Conservation (phyloP, 495 filamentous ascomycete genomes). For the Bombardia bombarda region DNA sequence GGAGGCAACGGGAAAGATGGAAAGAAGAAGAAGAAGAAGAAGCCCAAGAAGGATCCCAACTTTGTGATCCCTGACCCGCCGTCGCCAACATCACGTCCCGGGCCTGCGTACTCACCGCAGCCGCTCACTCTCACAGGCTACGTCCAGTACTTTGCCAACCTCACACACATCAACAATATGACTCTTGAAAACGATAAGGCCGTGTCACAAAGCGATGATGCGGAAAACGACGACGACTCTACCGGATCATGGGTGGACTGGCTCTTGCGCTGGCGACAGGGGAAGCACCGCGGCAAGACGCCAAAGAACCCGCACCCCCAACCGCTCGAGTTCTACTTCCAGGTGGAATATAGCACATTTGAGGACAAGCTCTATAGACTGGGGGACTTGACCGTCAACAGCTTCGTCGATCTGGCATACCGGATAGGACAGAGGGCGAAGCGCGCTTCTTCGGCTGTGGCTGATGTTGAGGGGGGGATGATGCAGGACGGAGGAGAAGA, state of each 20-base stretch:
- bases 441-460: constrained; percentile 10
- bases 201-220: not conserved
- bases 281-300: constrained; percentile 50
- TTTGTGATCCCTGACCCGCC: constrained; percentile 65
- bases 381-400: constrained; percentile 78
- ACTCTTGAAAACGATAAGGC: constrained; percentile 10
- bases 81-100: constrained; percentile 64
- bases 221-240: not conserved
- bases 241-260: constrained; percentile 16
- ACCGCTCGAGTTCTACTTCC: constrained; percentile 59
- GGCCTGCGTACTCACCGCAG: constrained; percentile 88
- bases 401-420: constrained; percentile 67
- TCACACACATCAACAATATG: constrained; percentile 72
- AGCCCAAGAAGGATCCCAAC: constrained; percentile 50
- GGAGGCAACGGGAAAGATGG: constrained; percentile 42
- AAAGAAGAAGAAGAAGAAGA: constrained; percentile 42
- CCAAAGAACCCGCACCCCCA: constrained; percentile 39
- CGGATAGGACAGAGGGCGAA: constrained; percentile 54
- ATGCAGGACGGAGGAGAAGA: constrained; percentile 7
- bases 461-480: constrained; percentile 6
- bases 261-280: constrained; percentile 39
- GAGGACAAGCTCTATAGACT: constrained; percentile 67
- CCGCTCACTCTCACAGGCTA: constrained; percentile 66
- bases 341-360: constrained; percentile 81
- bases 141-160: constrained; percentile 88